These are phyloP conservation scores for Globisporangium abappressorium DNA, from an alignment of 352 stramenopile genomes.

Conservation along the genomic window DNA sequence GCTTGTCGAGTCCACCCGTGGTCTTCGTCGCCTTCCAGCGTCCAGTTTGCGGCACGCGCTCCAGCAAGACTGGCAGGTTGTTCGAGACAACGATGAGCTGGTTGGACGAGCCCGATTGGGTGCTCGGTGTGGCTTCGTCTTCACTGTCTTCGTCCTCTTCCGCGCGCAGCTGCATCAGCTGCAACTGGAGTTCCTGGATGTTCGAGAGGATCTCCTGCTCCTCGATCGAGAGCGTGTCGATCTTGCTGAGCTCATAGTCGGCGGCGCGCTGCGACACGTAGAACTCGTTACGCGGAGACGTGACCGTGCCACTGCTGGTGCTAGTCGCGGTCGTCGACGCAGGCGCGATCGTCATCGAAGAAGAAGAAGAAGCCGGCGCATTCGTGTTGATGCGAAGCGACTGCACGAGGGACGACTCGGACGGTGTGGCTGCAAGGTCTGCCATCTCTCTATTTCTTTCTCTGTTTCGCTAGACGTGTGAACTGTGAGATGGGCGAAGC, in stretches of 20 bases:
- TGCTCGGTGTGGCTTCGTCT: conserved; percentile 32
- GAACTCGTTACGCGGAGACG: conserved; percentile 73
- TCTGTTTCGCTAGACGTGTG: neutral
- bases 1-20: conserved; percentile 82
- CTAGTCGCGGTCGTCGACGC: neutral
- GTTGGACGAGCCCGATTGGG: conserved; percentile 19
- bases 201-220: conserved; percentile 88
- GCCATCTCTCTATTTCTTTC: neutral
- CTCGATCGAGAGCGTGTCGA: conserved; percentile 73
- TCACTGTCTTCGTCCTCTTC: conserved; percentile 67
- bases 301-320: conserved; percentile 10
- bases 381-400: conserved; percentile 18
- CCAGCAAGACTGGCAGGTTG: conserved; percentile 71
- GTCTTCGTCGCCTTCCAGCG: conserved; percentile 84
- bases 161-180: conserved; percentile 76
- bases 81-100: conserved; percentile 90
- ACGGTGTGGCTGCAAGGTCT: neutral
- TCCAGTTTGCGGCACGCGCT: conserved; percentile 71
- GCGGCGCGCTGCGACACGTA: conserved; percentile 69
- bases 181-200: conserved; percentile 88
- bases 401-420: neutral
- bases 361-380: neutral
- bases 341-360: neutral
- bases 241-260: conserved; percentile 63
- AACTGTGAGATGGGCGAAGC: neutral